These are phyloP conservation scores for Lepidium sativum DNA, from an alignment of 345 rosid species.

Conservation along the genomic window DNA sequence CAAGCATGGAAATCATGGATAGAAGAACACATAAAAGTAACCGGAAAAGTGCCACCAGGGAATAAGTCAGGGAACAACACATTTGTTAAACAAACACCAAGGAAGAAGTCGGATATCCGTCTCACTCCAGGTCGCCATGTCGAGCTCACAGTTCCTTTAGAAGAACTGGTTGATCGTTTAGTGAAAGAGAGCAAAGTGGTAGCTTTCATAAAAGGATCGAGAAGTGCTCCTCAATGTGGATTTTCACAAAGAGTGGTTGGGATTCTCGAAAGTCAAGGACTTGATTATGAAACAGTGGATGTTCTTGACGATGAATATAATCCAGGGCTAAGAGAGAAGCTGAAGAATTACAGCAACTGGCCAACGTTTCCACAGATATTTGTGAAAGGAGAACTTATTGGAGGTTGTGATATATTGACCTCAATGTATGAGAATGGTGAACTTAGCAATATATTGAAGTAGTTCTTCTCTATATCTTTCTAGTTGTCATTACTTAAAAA, in stretches of 20 bases:
- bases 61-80: slow-evolving; percentile 83
- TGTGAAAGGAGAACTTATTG: slow-evolving; percentile 70
- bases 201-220: slow-evolving; percentile 85
- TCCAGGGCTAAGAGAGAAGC: slow-evolving; percentile 63
- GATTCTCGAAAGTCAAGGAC: slow-evolving; percentile 75
- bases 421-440: slow-evolving; percentile 81
- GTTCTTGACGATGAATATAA: slow-evolving; percentile 88
- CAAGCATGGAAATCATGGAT: slow-evolving; percentile 98
- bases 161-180: slow-evolving; percentile 54
- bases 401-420: slow-evolving; percentile 79
- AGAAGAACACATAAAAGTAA: slow-evolving; percentile 72
- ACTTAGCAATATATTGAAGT: slow-evolving; percentile 46
- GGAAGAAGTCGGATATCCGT: slow-evolving; percentile 73
- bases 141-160: slow-evolving; percentile 62
- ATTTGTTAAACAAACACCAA: slow-evolving; percentile 53
- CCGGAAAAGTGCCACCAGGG: slow-evolving; percentile 85
- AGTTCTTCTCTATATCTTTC: slow-evolving; percentile 2
- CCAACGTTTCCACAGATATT: slow-evolving; percentile 87
- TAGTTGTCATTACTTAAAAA: background rate
- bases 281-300: slow-evolving; percentile 74
- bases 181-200: slow-evolving; percentile 89
- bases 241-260: slow-evolving; percentile 81
- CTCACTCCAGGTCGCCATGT: slow-evolving; percentile 89
- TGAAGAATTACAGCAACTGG: slow-evolving; percentile 88
- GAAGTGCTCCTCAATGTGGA: slow-evolving; percentile 85